Percentiles rank a stretch among this genome's conserved stretches.
Conservation (phyloP, 805 yeast species). For the Pichia manshurica region DNA sequence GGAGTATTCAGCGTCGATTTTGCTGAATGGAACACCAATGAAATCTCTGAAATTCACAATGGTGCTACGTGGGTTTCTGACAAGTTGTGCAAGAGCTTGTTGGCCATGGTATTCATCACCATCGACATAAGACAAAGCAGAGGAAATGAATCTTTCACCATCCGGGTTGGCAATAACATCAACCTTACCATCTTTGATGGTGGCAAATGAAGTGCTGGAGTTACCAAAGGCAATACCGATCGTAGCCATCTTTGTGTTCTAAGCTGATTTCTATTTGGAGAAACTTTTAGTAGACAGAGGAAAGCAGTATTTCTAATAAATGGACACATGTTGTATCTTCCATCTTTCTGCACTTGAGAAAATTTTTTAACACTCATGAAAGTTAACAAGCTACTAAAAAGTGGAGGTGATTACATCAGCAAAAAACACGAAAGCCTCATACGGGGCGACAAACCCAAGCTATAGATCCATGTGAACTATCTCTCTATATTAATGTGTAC, state of each 20-base stretch:
- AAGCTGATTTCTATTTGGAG: background rate
- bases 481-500: too few relatives aligned
- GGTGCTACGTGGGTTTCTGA: conserved; percentile 85
- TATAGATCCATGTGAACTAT: too few relatives aligned
- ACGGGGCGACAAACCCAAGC: too few relatives aligned
- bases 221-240: conserved; percentile 97
- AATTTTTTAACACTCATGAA: too few relatives aligned
- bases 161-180: conserved; percentile 99
- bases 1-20: conserved; percentile 62
- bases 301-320: too few relatives aligned
- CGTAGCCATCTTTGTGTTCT: conserved; percentile 39
- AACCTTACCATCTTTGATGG: conserved; percentile 83
- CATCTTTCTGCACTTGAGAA: background rate
- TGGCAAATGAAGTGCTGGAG: conserved; percentile 91
- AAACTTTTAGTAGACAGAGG: background rate
- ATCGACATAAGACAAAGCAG: conserved; percentile 86
- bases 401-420: too few relatives aligned
- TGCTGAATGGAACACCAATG: conserved; percentile 67
- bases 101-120: conserved; percentile 96
- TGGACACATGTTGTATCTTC: too few relatives aligned
- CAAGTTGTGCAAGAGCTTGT: conserved; percentile 87
- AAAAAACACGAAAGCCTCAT: too few relatives aligned
- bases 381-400: too few relatives aligned
- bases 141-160: conserved; percentile 96
- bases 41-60: conserved; percentile 90